phyloP scores from a whole-genome alignment of 2,329 filamentous ascomycete genomes.

The Phialemoniopsis sp. region DNA sequence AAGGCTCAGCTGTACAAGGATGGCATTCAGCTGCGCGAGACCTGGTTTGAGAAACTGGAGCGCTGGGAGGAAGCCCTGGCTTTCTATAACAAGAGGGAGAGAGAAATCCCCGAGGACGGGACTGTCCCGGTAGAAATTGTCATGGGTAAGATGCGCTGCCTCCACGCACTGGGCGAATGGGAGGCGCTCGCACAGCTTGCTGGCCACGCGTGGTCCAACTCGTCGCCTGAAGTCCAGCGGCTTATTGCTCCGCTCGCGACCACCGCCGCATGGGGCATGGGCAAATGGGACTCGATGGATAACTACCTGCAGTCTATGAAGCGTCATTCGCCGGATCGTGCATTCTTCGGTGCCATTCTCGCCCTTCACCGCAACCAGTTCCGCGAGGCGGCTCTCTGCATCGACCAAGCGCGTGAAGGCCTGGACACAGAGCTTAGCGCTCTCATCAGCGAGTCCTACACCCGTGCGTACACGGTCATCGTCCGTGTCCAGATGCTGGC shows the following conservation, averaged over 20 bases:
- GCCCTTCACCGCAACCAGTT: slow-evolving; percentile 95
- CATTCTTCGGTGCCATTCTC: slow-evolving; percentile 96
- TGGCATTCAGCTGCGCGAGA: slow-evolving; percentile 88
- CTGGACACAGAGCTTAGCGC: slow-evolving; percentile 95
- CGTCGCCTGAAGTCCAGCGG: slow-evolving; percentile 79
- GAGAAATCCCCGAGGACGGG: slow-evolving; percentile 55
- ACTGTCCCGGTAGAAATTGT: slow-evolving; percentile 81
- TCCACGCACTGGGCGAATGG: slow-evolving; percentile 97
- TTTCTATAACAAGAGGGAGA: slow-evolving; percentile 85
- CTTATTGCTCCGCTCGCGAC: slow-evolving; percentile 91
- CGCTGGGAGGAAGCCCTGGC: slow-evolving; percentile 95
- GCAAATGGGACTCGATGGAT: slow-evolving; percentile 98
- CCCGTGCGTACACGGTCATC: slow-evolving; percentile 94
- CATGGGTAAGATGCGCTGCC: slow-evolving; percentile 99
- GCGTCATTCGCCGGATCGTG: slow-evolving; percentile 84
- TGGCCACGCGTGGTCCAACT: slow-evolving; percentile 90
- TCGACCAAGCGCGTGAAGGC: slow-evolving; percentile 87
- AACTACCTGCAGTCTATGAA: slow-evolving; percentile 96
- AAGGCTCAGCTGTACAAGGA: slow-evolving; percentile 96
- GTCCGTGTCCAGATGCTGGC: slow-evolving; percentile 98
- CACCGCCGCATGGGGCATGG: slow-evolving; percentile 91
- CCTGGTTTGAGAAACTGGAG: slow-evolving; percentile 98
- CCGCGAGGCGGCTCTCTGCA: slow-evolving; percentile 81
- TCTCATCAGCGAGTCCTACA: slow-evolving; percentile 96
- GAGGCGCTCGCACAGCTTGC: slow-evolving; percentile 85